Evolutionary conservation across 306 rosid species (phyloP).

Genomic region (Urtica urens): DNA sequence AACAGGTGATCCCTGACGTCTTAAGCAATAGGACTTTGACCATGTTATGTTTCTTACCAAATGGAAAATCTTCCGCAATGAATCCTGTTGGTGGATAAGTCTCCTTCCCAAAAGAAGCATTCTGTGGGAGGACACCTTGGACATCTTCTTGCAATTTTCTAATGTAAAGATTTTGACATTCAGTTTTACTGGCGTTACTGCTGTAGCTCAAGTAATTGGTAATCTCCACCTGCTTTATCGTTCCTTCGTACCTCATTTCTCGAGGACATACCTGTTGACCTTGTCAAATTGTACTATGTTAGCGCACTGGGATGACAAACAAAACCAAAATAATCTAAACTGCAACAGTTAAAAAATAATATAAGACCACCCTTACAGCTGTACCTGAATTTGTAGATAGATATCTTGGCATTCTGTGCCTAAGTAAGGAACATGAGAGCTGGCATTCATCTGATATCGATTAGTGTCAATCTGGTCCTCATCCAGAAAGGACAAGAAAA

Average conservation of each 20-base stretch:
- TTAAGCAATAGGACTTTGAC: slow-evolving; percentile 52
- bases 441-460: slow-evolving; percentile 18
- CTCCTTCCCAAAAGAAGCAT: slow-evolving; percentile 30
- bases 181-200: slow-evolving; percentile 21
- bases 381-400: slow-evolving; percentile 53
- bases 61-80: slow-evolving; percentile 33
- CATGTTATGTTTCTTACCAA: slow-evolving; percentile 32
- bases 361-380: slow-evolving; percentile 12
- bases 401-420: slow-evolving; percentile 58
- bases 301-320: slow-evolving; percentile 14
- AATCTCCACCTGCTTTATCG: slow-evolving; percentile 43
- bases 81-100: slow-evolving; percentile 31
- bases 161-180: slow-evolving; percentile 31
- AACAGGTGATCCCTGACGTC: slow-evolving; percentile 52
- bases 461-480: slow-evolving; percentile 30
- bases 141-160: slow-evolving; percentile 54
- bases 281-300: slow-evolving; percentile 25
- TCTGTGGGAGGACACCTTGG: slow-evolving; percentile 50
- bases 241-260: slow-evolving; percentile 49
- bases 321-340: slow-evolving; percentile 17
- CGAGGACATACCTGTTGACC: slow-evolving; percentile 54
- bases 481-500: slow-evolving; percentile 49
- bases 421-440: slow-evolving; percentile 38
- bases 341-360: slow-evolving; percentile 12
- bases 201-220: slow-evolving; percentile 39